Conservation (phyloP, 1,139 yeast species). For the Pneumocystis jirovecii region DNA sequence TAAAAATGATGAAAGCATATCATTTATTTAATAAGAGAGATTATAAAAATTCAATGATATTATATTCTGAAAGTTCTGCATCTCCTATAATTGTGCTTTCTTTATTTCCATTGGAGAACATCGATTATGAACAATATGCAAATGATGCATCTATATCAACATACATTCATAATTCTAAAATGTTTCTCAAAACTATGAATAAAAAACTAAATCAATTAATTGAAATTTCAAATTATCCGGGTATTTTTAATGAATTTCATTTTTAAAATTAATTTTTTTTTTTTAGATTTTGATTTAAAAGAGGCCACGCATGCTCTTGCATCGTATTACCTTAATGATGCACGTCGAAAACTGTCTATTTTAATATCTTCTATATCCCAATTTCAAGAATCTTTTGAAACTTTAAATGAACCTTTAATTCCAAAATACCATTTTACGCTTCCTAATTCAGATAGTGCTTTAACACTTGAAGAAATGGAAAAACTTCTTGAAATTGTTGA, state of each 20-base stretch:
- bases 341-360: constrained; percentile 31
- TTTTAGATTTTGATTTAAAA: constrained; percentile 14
- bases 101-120: constrained; percentile 28
- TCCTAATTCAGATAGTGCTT: constrained; percentile 20
- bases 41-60: constrained; percentile 29
- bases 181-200: constrained; percentile 3
- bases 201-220: not conserved
- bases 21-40: constrained; percentile 24
- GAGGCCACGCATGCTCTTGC: constrained; percentile 34
- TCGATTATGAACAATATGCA: not conserved
- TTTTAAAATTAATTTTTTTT: not conserved
- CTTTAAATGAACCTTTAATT: constrained; percentile 18
- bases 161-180: constrained; percentile 14
- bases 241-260: not conserved
- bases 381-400: constrained; percentile 17
- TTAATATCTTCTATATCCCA: constrained; percentile 6
- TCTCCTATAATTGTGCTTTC: constrained; percentile 39
- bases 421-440: constrained; percentile 18
- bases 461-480: constrained; percentile 18
- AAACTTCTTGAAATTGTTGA: constrained; percentile 46
- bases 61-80: constrained; percentile 41
- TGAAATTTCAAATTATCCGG: constrained; percentile 1
- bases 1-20: constrained; percentile 32
- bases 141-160: constrained; percentile 17
- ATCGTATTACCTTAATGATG: constrained; percentile 40